Conservation (phyloP, 2,329 filamentous ascomycete species). For the Purpureocillium takamizusanense region DNA sequence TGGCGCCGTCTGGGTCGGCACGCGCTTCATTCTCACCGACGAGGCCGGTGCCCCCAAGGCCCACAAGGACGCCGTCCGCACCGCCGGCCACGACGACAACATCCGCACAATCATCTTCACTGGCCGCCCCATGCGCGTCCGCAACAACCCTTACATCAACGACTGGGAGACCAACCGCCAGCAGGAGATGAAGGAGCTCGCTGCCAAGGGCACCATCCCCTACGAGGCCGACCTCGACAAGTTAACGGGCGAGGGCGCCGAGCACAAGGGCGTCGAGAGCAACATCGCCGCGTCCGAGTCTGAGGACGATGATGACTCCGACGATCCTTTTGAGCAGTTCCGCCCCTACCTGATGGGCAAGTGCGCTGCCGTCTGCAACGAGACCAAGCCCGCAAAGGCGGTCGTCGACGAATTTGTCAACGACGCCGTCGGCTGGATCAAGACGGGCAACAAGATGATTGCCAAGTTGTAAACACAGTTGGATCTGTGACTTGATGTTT, state of each 20-base stretch:
- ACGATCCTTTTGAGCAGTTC: constrained; percentile 86
- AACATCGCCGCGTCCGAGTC: constrained; percentile 53
- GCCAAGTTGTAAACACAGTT: constrained; percentile 53
- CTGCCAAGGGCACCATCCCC: constrained; percentile 79
- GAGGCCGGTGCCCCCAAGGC: constrained; percentile 89
- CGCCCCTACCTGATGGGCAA: constrained; percentile 94
- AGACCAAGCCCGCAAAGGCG: constrained; percentile 81
- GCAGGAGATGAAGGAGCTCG: constrained; percentile 86
- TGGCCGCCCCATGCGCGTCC: constrained; percentile 85
- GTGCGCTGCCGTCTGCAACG: constrained; percentile 85
- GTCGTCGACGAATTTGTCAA: constrained; percentile 91
- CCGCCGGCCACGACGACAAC: constrained; percentile 89
- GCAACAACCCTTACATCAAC: constrained; percentile 85
- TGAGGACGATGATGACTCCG: constrained; percentile 62
- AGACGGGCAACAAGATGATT: constrained; percentile 58
- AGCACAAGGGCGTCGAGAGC: constrained; percentile 48
- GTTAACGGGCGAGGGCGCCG: constrained; percentile 51
- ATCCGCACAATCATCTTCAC: constrained; percentile 98
- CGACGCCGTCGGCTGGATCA: constrained; percentile 65
- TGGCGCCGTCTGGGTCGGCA: constrained; percentile 90
- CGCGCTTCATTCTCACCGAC: constrained; percentile 85
- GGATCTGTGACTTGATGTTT: constrained; percentile 4
- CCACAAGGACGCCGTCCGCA: constrained; percentile 92
- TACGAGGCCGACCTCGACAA: constrained; percentile 93
- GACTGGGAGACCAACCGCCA: constrained; percentile 94